Evolutionary conservation across 23 red algal species (phyloP).

Genomic region (Porphyridium purpureum): DNA sequence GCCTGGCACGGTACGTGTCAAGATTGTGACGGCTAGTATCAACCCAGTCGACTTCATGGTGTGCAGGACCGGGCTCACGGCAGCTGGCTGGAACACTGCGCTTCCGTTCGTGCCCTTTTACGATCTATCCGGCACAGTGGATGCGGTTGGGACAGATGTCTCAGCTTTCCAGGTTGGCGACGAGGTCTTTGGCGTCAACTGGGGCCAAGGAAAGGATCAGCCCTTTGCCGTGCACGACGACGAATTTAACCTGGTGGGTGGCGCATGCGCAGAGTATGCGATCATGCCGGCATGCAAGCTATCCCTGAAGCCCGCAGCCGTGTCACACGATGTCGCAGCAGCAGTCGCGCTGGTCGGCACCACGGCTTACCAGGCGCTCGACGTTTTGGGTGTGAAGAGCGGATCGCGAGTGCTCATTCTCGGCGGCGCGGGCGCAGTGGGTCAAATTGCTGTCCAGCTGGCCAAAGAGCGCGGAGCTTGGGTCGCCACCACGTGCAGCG

Average conservation of each 20-base stretch:
- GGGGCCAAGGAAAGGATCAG: too few species aligned
- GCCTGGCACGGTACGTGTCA: too few species aligned
- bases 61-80: too few species aligned
- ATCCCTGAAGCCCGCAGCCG: constrained; percentile 5
- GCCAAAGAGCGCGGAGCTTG: too few species aligned
- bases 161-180: constrained; percentile 14
- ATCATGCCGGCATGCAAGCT: constrained; percentile 4
- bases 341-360: constrained; percentile 10
- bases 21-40: too few species aligned
- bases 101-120: too few species aligned
- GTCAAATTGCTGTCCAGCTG: constrained; percentile 28
- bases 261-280: constrained; percentile 19
- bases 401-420: constrained; percentile 24
- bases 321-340: constrained; percentile 13
- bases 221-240: too few species aligned
- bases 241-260: constrained; percentile 21
- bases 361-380: constrained; percentile 15
- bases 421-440: constrained; percentile 36
- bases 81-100: too few species aligned
- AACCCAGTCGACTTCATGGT: too few species aligned
- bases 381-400: not conserved
- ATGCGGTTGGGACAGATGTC: constrained; percentile 17
- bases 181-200: constrained; percentile 46
- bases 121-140: constrained; percentile 34
- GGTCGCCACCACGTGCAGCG: too few species aligned